Percentiles rank a stretch among this genome's conserved stretches.
Evolutionary conservation across 2,329 filamentous ascomycete genomes (phyloP).

Genomic region (Phyllosticta paracitricarpa): DNA sequence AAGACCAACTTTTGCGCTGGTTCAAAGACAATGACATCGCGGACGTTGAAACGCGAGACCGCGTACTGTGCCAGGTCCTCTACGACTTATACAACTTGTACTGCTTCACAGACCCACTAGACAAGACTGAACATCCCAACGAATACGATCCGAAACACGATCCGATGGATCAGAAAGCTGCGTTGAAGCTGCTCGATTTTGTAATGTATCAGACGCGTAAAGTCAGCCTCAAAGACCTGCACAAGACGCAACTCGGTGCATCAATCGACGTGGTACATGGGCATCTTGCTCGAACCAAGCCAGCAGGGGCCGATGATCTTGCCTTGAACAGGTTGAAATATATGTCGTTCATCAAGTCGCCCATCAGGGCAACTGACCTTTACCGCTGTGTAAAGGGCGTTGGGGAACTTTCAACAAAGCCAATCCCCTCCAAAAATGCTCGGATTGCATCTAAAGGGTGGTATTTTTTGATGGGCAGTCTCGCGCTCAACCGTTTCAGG

Average conservation of each 20-base stretch:
- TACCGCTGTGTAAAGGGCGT: conserved; percentile 74
- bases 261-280: conserved; percentile 92
- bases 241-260: conserved; percentile 80
- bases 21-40: conserved; percentile 50
- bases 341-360: conserved; percentile 68
- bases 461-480: conserved; percentile 86
- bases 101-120: conserved; percentile 24
- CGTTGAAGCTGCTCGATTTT: conserved; percentile 72
- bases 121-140: conserved; percentile 59
- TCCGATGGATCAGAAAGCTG: conserved; percentile 68
- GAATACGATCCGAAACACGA: conserved; percentile 56
- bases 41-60: conserved; percentile 56
- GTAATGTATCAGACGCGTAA: conserved; percentile 71
- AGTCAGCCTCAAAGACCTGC: conserved; percentile 80
- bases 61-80: conserved; percentile 64
- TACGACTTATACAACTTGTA: conserved; percentile 30
- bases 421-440: conserved; percentile 54
- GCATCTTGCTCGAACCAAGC: conserved; percentile 67
- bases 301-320: conserved; percentile 56
- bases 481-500: conserved; percentile 78
- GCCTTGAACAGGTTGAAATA: conserved; percentile 81
- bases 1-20: conserved; percentile 70
- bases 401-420: conserved; percentile 36
- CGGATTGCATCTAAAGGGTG: conserved; percentile 70
- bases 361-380: conserved; percentile 71